Evolutionary conservation across 2,329 filamentous ascomycete species (phyloP).

Genomic region (Pseudomassariella vexata): DNA sequence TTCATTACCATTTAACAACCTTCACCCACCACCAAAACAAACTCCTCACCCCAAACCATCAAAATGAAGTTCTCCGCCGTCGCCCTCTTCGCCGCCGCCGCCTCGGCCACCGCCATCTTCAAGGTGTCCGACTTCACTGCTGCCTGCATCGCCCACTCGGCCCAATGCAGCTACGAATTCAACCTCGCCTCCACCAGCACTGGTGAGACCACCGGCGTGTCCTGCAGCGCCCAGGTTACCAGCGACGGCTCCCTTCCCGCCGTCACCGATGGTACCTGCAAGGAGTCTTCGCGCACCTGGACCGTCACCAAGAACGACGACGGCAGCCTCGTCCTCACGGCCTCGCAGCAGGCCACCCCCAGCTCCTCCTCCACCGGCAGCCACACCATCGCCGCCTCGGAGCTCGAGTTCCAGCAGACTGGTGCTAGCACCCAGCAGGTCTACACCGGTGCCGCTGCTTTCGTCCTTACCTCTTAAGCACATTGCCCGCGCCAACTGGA

Average conservation of each 20-base stretch:
- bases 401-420: constrained; percentile 19
- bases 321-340: constrained; percentile 19
- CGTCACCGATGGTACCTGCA: constrained; percentile 21
- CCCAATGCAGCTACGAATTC: constrained; percentile 17
- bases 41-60: no score
- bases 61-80: constrained; percentile 20
- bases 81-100: constrained; percentile 15
- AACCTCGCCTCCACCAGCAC: constrained; percentile 13
- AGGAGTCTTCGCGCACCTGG: constrained; percentile 23
- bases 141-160: constrained; percentile 21
- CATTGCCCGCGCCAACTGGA: no score
- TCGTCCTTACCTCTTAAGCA: constrained; percentile 13
- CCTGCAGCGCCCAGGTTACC: constrained; percentile 15
- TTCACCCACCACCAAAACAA: no score
- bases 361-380: constrained; percentile 16
- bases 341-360: constrained; percentile 21
- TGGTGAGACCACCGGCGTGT: constrained; percentile 18
- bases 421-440: constrained; percentile 20
- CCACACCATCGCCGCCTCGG: constrained; percentile 20
- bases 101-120: constrained; percentile 17
- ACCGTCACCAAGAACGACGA: constrained; percentile 14
- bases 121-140: constrained; percentile 20
- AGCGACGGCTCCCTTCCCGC: constrained; percentile 21
- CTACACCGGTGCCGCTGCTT: constrained; percentile 21
- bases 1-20: no score